Conservation (phyloP, 139 green algal species). For the Chlorella ohadii region DNA sequence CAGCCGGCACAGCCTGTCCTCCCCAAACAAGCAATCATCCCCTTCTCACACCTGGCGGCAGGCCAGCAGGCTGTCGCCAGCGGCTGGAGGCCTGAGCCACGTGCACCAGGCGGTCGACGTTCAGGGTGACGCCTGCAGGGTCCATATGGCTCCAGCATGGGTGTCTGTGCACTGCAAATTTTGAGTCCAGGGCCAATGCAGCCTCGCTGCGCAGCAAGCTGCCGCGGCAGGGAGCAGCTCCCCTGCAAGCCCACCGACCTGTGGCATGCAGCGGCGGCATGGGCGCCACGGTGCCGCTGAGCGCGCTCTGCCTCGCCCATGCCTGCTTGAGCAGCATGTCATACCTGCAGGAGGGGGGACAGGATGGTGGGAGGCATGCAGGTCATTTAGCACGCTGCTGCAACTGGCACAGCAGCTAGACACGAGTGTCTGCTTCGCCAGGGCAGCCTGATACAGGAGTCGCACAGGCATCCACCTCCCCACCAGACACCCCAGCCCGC, state of each 20-base stretch:
- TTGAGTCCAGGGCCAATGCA: too few species aligned
- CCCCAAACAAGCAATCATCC: too few species aligned
- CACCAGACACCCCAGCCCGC: background rate
- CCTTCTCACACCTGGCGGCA: background rate
- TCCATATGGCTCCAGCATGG: too few species aligned
- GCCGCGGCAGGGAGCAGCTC: too few species aligned
- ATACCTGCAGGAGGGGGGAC: slow-evolving; percentile 57
- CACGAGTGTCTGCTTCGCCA: too few species aligned
- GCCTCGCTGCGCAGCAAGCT: background rate
- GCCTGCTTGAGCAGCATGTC: slow-evolving; percentile 68
- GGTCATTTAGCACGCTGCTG: too few species aligned
- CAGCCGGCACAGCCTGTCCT: too few species aligned
- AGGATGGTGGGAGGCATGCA: background rate
- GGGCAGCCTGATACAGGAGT: too few species aligned
- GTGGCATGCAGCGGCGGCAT: slow-evolving; percentile 55
- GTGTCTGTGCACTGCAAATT: too few species aligned
- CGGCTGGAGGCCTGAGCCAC: slow-evolving; percentile 28
- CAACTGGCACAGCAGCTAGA: too few species aligned
- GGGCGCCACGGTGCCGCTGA: slow-evolving; percentile 21
- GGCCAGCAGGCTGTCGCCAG: background rate
- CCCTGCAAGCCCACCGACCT: background rate
- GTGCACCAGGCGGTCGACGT: slow-evolving; percentile 63
- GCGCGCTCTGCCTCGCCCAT: slow-evolving; percentile 70
- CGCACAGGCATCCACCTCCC: too few species aligned
- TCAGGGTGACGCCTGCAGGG: slow-evolving; percentile 70